Evolutionary conservation across 176 grass and related monocot species (phyloP).

Genomic region (Carex littledalei): DNA sequence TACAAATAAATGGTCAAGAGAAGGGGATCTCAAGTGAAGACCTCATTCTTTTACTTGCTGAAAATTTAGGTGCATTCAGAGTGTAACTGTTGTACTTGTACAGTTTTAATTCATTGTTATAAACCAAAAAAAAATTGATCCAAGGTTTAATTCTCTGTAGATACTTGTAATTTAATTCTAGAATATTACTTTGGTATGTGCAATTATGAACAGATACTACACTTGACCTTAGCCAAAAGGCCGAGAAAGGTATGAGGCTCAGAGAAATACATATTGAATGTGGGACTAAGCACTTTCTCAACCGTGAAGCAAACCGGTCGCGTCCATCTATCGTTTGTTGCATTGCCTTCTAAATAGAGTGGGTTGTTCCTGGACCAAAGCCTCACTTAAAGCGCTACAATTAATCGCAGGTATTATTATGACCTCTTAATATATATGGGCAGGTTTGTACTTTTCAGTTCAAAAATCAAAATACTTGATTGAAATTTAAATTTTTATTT

Average conservation of each 20-base stretch:
- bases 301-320: not conserved
- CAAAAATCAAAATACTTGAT: not conserved
- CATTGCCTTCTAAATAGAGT: not conserved
- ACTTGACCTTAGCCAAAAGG: constrained; percentile 85
- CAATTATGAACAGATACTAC: constrained; percentile 59
- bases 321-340: not conserved
- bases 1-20: too few species aligned
- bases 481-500: not conserved
- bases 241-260: constrained; percentile 53
- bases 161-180: too few species aligned
- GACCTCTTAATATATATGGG: not conserved
- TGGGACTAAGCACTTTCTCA: constrained; percentile 6
- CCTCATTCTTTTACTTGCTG: too few species aligned
- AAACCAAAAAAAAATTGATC: too few species aligned
- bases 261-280: not conserved
- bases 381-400: not conserved
- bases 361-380: not conserved
- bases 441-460: not conserved
- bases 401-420: not conserved
- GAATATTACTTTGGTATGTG: too few species aligned
- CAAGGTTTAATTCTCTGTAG: too few species aligned
- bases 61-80: too few species aligned
- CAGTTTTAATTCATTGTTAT: too few species aligned
- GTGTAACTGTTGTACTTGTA: too few species aligned
- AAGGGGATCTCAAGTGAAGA: too few species aligned